Evolutionary conservation across 202 grass and related monocot genomes (phyloP).

Genomic region (Dendrocalamus latiflorus): DNA sequence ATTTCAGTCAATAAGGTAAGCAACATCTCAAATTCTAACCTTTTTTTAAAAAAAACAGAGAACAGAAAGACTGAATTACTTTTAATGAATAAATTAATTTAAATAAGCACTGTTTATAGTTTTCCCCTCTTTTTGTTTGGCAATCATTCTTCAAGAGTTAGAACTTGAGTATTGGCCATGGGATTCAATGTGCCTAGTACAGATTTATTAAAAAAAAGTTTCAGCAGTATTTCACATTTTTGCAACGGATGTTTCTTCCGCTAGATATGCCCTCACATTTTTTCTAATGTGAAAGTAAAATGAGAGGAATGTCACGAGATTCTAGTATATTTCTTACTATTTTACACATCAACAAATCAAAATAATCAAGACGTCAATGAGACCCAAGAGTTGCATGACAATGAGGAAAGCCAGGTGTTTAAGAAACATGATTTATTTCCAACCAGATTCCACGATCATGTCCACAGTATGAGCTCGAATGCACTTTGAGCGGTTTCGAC

Average conservation of each 20-base stretch:
- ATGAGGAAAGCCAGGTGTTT: neutral
- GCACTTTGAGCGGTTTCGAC: neutral
- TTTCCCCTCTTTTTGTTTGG: neutral
- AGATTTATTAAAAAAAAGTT: neutral
- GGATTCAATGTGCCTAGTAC: neutral
- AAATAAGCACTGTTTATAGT: neutral
- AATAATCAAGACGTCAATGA: neutral
- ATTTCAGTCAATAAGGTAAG: neutral
- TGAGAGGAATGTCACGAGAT: neutral
- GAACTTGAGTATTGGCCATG: neutral
- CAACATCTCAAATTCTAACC: neutral
- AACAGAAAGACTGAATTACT: neutral
- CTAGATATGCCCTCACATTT: neutral
- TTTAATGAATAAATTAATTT: neutral
- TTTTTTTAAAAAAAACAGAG: neutral
- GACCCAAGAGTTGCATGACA: neutral
- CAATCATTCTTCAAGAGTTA: neutral
- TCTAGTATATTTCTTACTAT: neutral
- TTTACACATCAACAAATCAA: neutral
- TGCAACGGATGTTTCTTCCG: neutral
- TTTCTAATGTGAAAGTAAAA: neutral
- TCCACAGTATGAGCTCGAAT: neutral
- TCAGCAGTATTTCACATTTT: neutral
- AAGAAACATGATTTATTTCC: neutral
- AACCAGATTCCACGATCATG: neutral